Percentiles rank a stretch among this genome's conserved stretches.
phyloP scores from a whole-genome alignment of 768 basidiomycete species.

The Tephrocybe sp. region DNA sequence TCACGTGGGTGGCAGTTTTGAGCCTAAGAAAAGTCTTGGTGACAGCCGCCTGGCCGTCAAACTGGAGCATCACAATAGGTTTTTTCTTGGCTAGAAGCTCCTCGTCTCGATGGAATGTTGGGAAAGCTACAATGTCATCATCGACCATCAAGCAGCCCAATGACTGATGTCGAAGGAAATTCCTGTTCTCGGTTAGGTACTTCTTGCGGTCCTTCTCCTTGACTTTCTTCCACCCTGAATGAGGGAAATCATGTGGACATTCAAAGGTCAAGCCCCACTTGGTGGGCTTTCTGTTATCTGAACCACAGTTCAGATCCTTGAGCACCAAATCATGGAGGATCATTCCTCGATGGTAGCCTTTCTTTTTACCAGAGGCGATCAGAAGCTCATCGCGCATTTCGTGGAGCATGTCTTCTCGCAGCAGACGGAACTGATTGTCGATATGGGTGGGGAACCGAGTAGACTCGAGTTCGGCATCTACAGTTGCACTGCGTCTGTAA shows the following conservation, averaged over 20 bases:
- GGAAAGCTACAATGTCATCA: slow-evolving; percentile 49
- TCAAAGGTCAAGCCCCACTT: slow-evolving; percentile 43
- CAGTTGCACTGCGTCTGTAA: slow-evolving; percentile 40
- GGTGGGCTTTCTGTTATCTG: slow-evolving; percentile 20
- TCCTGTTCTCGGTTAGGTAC: slow-evolving; percentile 36
- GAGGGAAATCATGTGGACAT: slow-evolving; percentile 34
- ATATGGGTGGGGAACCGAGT: slow-evolving; percentile 20
- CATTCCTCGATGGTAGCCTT: slow-evolving; percentile 34
- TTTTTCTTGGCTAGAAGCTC: slow-evolving; percentile 44
- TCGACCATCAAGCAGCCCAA: slow-evolving; percentile 52
- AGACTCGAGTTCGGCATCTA: slow-evolving; percentile 51
- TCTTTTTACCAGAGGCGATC: slow-evolving; percentile 35
- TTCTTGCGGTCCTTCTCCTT: slow-evolving; percentile 35
- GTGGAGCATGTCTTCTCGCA: slow-evolving; percentile 15
- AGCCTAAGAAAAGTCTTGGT: slow-evolving; percentile 38
- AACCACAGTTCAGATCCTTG: slow-evolving; percentile 33
- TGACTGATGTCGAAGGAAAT: slow-evolving; percentile 54
- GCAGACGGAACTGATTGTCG: slow-evolving; percentile 15
- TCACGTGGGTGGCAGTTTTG: slow-evolving; percentile 30
- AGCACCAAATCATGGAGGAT: slow-evolving; percentile 38
- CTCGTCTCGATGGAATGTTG: slow-evolving; percentile 55
- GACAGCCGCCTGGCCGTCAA: slow-evolving; percentile 43
- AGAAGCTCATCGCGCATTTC: slow-evolving; percentile 49
- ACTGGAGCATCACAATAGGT: slow-evolving; percentile 53
- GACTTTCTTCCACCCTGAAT: slow-evolving; percentile 32